Percentiles rank a stretch among this genome's conserved stretches.
These are phyloP conservation scores for Blastobotrys mokoenaii DNA, from an alignment of 805 yeast genomes.

Conservation along the genomic window DNA sequence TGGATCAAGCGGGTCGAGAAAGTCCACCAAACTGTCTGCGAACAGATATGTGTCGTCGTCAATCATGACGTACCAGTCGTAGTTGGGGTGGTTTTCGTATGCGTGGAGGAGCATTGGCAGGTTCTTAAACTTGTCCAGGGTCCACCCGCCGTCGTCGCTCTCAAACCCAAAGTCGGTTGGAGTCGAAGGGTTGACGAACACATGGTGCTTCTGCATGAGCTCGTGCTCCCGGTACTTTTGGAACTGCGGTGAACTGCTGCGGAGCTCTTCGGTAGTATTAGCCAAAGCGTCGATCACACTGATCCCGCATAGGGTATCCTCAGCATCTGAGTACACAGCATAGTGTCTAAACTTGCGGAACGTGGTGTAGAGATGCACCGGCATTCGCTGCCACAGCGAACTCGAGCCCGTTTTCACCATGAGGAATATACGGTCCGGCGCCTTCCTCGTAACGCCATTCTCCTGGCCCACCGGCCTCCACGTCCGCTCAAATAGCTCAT, in stretches of 20 bases:
- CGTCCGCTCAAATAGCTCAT: too few species aligned
- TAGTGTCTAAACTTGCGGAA: slow-evolving; percentile 23
- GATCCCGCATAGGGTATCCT: slow-evolving; percentile 49
- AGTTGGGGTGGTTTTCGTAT: slow-evolving; percentile 19
- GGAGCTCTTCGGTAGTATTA: slow-evolving; percentile 14
- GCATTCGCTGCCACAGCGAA: slow-evolving; percentile 28
- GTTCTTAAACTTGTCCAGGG: slow-evolving; percentile 28
- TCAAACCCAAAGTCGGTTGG: neutral
- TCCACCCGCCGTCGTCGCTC: slow-evolving; percentile 22
- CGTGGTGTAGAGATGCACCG: slow-evolving; percentile 27
- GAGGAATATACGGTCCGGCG: slow-evolving; percentile 9
- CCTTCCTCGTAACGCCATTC: too few species aligned
- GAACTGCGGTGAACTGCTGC: slow-evolving; percentile 3
- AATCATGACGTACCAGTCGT: slow-evolving; percentile 29
- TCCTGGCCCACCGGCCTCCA: too few species aligned
- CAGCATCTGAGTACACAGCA: slow-evolving; percentile 28
- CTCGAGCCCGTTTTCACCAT: slow-evolving; percentile 30
- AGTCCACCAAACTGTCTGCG: slow-evolving; percentile 20
- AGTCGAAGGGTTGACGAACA: slow-evolving; percentile 3
- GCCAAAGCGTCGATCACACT: slow-evolving; percentile 92
- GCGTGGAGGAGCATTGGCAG: slow-evolving; percentile 29
- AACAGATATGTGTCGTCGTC: slow-evolving; percentile 28
- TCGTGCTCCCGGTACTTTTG: slow-evolving; percentile 5
- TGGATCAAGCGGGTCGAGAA: neutral
- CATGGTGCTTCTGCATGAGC: neutral